Evolutionary conservation across 148 eudicot genomes (phyloP), one percentile per base, ranked within the genome.

Genomic region (Tetragonia tetragonoides): DNA sequence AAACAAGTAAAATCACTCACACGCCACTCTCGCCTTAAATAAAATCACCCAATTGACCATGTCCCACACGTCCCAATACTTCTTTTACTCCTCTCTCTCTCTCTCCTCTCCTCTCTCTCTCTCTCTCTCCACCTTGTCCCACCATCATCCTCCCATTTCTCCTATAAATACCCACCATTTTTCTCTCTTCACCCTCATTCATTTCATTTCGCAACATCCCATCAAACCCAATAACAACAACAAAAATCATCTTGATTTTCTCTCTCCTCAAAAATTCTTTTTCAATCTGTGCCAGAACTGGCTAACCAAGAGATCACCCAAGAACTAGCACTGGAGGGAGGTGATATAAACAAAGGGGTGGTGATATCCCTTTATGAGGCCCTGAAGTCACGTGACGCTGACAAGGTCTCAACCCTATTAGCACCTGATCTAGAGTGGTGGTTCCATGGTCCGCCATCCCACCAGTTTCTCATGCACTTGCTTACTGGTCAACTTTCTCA

Each of bases 391-490:
- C 87, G 93, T 2, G 92, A 91, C 91, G 88, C 83, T 0, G 40
- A 59, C 77, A 77, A 85, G 21, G 91, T 91, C 12, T 87, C 86
- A 59, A 74, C 72, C 61, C 87, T 91, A 24, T 79, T 91, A 10
- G 87, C 90, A n/a, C 41, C 88, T 11, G 87, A 89, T 77, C 89
- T 91, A 24, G 95, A 91, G 85, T 89, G 93, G 93, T 85, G 93
- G 91, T 91, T 88, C 88, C 95, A 91, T 80, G 95, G 95, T 67
- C 95, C 93, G 1, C 93, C 91, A 0, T 78, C 91, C 49, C 87
- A 89, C 88, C 95, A 91, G 72, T 89, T 86, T 80, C 87, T 89
- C 76, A 86, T 83, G 89, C 94, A 68, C 80, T 80, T 91, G n/a
- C 90, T 91, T 68, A 91, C 92, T 34, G 92, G 92, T 23, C 46